Base-by-base conservation (phyloP, 73 alveolate genomes). In the Durusdinium trenchii region DNA sequence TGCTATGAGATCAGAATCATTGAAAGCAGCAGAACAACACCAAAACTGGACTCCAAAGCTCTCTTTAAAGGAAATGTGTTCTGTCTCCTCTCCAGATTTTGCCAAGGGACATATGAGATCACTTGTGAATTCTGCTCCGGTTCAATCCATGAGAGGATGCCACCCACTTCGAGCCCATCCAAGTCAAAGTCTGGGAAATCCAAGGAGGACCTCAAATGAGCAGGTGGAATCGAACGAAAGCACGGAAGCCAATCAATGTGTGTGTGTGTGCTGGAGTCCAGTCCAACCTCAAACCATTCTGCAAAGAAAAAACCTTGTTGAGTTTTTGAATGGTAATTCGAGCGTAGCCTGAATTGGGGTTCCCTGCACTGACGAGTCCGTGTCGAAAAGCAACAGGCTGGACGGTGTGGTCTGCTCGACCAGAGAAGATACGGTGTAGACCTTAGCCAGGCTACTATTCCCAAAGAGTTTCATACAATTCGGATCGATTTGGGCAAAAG, bases 331-430 rank as follows among this genome's bases (percentile, higher is more conserved):
- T n/a, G n/a, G n/a, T n/a, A n/a, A n/a, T n/a, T n/a, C n/a, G n/a
- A n/a, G n/a, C n/a, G n/a, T n/a, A n/a, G n/a, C n/a, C n/a, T n/a
- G n/a, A n/a, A n/a, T n/a, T n/a, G 69, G 69, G 69, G 73, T 35
- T 40, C 50, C 94, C 67, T 35, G n/a, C 95, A 86, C 95, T 5
- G 95, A 86, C 16, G 95, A 82, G 35, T 86, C 95, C 35, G 84
- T 64, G 43, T 86, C 95, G 14, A 40, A 35, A 23, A 86, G 45
- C 28, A n/a, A n/a, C 38, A 50, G 51, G 26, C 64, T 40, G 48
- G 64, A 43, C 36, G 95, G 95, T 18, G 95, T 86, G 47, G 50
- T 86, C 47, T 86, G 95, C 75, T 86, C 95, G 46, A 61, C 95
- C 84, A 86, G 62, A 23, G 84, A 67, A 5, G 95, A 86, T 60